Evolutionary conservation across 805 yeast genomes (phyloP), one percentile per base, ranked within the genome.

Genomic region (Schwanniomyces vanrijiae): DNA sequence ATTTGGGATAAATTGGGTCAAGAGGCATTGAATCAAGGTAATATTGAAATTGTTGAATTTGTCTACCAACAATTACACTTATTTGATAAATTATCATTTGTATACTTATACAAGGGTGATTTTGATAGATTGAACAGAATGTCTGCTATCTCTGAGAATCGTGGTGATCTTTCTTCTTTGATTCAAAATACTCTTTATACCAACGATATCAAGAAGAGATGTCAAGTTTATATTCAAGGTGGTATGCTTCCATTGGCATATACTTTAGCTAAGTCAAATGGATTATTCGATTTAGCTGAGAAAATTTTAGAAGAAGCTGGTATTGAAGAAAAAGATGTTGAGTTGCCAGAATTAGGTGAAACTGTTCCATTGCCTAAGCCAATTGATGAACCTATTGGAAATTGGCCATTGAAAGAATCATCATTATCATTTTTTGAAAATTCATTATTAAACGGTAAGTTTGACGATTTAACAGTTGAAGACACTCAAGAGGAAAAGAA

Each of bases 1-100:
- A 81, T 83, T 48, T 95, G 98, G 97, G 86, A 83, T 51, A 82
- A 80, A 55, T 75, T 94, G 44, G 94, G 91, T 34, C 78, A 78
- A 49, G 98, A 89, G 63, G 98, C 99, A 4, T 71, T 90, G 52
- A 74, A 75, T 51, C 98, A 92, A 71, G 99, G 99, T 64, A 88
- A 92, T 64, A 78, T 86, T 52, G 83, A 84, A 45, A 75, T 90
- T 51, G 91, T 88, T 25, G 99, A 94, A 69, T 76, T 87, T 54
- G 91, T 86, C 29, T 88, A 86, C 60, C 99, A 94, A 69, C 89
- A 88, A 59, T 84, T 87, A 64, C 88, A 86, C 55, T 78, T 82
- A 48, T 86, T 94, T 53, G 98, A 92, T 63, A 88, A 88, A 70
- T 76, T 95, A 51, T 88, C 97, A 3, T 91, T 94, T 76, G 75